A percentile compares a stretch with the other conserved stretches of the same genome.
These are phyloP conservation scores for Aureobasidium sp. DNA, from an alignment of 2,329 filamentous ascomycete species.

Conservation along the genomic window DNA sequence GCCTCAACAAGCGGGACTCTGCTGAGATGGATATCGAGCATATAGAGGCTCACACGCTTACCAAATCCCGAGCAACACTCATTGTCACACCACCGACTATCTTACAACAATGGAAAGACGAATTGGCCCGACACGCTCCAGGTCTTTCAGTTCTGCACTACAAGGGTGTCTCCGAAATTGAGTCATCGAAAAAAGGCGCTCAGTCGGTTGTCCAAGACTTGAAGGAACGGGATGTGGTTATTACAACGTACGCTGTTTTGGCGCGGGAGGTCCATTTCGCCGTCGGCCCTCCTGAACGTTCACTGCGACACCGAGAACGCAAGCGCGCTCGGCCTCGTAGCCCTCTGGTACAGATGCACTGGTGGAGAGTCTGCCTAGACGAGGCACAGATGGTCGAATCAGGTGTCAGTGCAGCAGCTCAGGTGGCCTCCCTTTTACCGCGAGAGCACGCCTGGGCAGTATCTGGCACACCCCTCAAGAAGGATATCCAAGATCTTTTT, in stretches of 20 bases:
- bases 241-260: slow-evolving; percentile 62
- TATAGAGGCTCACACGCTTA: background rate
- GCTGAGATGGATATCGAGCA: background rate
- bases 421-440: slow-evolving; percentile 69
- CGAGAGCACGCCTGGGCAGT: slow-evolving; percentile 85
- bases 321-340: slow-evolving; percentile 60
- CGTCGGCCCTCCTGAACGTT: slow-evolving; percentile 58
- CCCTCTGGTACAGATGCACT: slow-evolving; percentile 69
- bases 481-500: slow-evolving; percentile 67
- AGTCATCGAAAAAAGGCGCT: slow-evolving; percentile 26
- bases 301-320: slow-evolving; percentile 49
- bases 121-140: slow-evolving; percentile 50
- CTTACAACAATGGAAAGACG: slow-evolving; percentile 53
- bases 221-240: slow-evolving; percentile 45
- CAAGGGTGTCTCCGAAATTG: slow-evolving; percentile 36
- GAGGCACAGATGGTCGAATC: slow-evolving; percentile 91
- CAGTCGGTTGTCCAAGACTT: slow-evolving; percentile 39
- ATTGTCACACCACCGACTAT: slow-evolving; percentile 56
- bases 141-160: slow-evolving; percentile 48
- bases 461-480: slow-evolving; percentile 80
- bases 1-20: slow-evolving; percentile 45
- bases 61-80: slow-evolving; percentile 46
- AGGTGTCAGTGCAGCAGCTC: slow-evolving; percentile 73
- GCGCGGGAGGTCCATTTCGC: slow-evolving; percentile 73
- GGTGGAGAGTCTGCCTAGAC: slow-evolving; percentile 73